These are phyloP conservation scores for Diaporthe eres DNA, from an alignment of 2,329 filamentous ascomycete species.

Conservation along the genomic window DNA sequence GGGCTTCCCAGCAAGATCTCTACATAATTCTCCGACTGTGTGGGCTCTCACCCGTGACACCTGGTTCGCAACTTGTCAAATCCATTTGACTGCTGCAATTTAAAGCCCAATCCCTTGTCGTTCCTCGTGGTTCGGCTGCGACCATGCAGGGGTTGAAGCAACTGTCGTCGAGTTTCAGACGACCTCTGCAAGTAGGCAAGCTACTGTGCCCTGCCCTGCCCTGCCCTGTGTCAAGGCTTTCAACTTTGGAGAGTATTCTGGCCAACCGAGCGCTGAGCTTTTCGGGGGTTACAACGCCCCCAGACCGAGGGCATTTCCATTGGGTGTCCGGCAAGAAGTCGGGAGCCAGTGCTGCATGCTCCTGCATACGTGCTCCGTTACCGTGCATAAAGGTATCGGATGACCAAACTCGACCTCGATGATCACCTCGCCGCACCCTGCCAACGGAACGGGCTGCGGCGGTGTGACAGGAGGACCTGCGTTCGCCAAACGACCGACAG, in stretches of 20 bases:
- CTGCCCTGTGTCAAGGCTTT: slow-evolving; percentile 17
- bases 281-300: slow-evolving; percentile 30
- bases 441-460: slow-evolving; percentile 6
- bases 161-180: slow-evolving; percentile 37
- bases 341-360: slow-evolving; percentile 36
- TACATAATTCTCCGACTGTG: slow-evolving; percentile 31
- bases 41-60: slow-evolving; percentile 18
- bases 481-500: not conserved
- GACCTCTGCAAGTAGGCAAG: slow-evolving; percentile 6
- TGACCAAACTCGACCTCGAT: slow-evolving; percentile 24
- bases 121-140: slow-evolving; percentile 37
- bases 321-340: slow-evolving; percentile 29
- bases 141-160: slow-evolving; percentile 37
- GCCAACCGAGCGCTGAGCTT: not conserved
- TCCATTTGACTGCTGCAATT: slow-evolving; percentile 18
- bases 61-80: slow-evolving; percentile 15
- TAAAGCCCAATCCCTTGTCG: slow-evolving; percentile 13
- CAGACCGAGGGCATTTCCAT: slow-evolving; percentile 33
- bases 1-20: slow-evolving; percentile 9
- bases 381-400: slow-evolving; percentile 36
- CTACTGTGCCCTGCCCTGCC: not conserved
- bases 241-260: not conserved
- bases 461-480: slow-evolving; percentile 20
- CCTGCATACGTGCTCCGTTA: slow-evolving; percentile 41
- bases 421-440: slow-evolving; percentile 16